These are phyloP conservation scores for Nitzschia palea DNA, from an alignment of 108 stramenopile genomes.

Conservation along the genomic window DNA sequence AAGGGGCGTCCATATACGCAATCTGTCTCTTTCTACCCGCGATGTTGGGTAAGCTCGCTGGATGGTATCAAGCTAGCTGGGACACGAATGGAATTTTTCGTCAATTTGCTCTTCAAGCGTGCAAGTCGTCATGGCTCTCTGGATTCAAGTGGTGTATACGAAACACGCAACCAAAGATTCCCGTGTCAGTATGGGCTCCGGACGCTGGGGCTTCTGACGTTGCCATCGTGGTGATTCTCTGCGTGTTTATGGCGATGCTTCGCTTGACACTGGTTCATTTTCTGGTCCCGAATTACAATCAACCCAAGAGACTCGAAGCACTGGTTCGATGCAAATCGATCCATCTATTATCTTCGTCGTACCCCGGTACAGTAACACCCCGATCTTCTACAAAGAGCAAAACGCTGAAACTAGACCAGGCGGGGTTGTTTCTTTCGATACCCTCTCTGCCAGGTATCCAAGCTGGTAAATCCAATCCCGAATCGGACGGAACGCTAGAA, in stretches of 20 bases:
- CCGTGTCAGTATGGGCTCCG: slow-evolving; percentile 21
- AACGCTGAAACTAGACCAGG: neutral
- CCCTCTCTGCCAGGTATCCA: neutral
- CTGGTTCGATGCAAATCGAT: slow-evolving; percentile 72
- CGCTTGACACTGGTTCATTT: slow-evolving; percentile 63
- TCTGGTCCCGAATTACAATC: slow-evolving; percentile 58
- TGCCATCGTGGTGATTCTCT: slow-evolving; percentile 43
- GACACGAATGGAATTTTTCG: slow-evolving; percentile 7
- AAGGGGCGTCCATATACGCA: slow-evolving; percentile 35
- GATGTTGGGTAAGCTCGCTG: slow-evolving; percentile 10
- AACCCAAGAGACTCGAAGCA: slow-evolving; percentile 55
- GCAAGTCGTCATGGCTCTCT: slow-evolving; percentile 13
- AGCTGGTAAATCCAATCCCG: neutral
- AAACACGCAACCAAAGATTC: neutral
- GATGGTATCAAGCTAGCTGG: slow-evolving; percentile 10
- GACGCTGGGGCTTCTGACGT: slow-evolving; percentile 49
- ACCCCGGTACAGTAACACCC: slow-evolving; percentile 48
- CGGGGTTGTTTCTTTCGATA: neutral
- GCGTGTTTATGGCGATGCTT: slow-evolving; percentile 55
- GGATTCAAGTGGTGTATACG: slow-evolving; percentile 18
- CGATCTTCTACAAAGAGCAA: neutral
- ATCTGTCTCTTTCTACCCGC: slow-evolving; percentile 38
- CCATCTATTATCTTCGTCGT: slow-evolving; percentile 63
- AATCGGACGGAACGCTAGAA: neutral
- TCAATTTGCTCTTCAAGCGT: slow-evolving; percentile 15